Evolutionary conservation across 2,329 filamentous ascomycete species (phyloP), one percentile per base, ranked within the genome.

Genomic region (Pseudovirgaria hyperparasitica): DNA sequence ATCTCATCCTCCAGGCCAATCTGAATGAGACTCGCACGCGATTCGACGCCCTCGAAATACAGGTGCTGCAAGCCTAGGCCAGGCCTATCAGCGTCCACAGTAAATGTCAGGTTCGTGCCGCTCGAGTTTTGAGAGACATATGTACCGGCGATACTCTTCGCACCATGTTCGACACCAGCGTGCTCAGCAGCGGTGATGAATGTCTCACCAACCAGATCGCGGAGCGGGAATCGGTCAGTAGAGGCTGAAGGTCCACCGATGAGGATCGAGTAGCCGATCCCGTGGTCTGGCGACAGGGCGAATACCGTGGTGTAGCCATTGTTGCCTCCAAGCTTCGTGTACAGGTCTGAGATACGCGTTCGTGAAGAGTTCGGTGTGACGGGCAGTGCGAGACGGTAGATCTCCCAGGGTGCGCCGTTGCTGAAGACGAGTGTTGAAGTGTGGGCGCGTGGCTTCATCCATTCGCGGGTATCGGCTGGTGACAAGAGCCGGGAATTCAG

Each of bases 331-430:
- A 32, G 32, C 28, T 39, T 39, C 10, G 34, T 39, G 25, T 33
- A 39, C 6, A 37, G 28, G 11, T 18, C 28, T 5, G 37, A 16
- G 7, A 31, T 36, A 13, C 37, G 37, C 14, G 37, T 26, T 3
- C 34, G 36, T 20, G 35, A 30, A 11, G 21, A 25, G 5, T 14
- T 32, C 13, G 26, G 26, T 7, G 32, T 27, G 8, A 40, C 21
- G 4, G 27, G 27, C 6, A 37, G 25, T 14, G 30, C 32, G 5
- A 28, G 13, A 16, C 27, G 27, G 11, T 32, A 15, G 17, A 41
- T 39, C 19, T 41, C 38, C 38, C 38, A 41, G 9, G 38, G 38
- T 10, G 33, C 30, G 20, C 38, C 38, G 25, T 35, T 22, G 19
- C 20, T 11, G 9, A 25, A 9, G 13, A 19, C 16, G 5, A 38